Base-by-base conservation (phyloP, 139 green algal genomes). In the Ettlia oleoabundans region DNA sequence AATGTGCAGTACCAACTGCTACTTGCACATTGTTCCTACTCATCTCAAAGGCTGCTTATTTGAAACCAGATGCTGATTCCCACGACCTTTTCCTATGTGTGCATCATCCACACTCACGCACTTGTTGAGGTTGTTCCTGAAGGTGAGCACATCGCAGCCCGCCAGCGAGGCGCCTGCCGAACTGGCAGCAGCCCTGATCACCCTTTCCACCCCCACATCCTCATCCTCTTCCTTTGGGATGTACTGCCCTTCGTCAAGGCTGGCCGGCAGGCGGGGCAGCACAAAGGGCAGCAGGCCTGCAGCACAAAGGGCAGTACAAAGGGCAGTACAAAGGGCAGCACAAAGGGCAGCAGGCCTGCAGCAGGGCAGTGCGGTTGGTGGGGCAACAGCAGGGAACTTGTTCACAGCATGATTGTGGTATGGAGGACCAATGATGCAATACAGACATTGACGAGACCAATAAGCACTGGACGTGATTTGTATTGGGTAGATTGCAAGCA, bases 81-180 rank as follows among this genome's bases (percentile, higher is more conserved):
- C 32, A 6, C 22, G 67, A 28, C 3, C 9, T 18, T 5, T 40
- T 2, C 8, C 2, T 68, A 10, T 9, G 62, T 3, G 26, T 38
- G 62, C 62, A 68, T 30, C 32, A 71, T n/a, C n/a, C 26, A 62
- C 0, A 58, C 47, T 58, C 47, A 15, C n/a, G 37, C 43, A 75
- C 74, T 87, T 87, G 43, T 87, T 87, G 0, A 87, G n/a, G 71
- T 87, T 87, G 64, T 87, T 87, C 0, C 82, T 24, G 5, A 65
- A 87, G 1, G 82, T 80, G 24, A 87, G 2, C 35, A 87, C 35
- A 0, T 65, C 42, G 35, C 33, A 63, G 0, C 0, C 18, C 1
- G 2, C 52, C 40, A 81, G 55, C 4, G 26, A 9, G 0, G 21
- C 82, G 7, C 43, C 42, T 41, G 75, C n/a, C n/a, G n/a, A n/a